phyloP scores from a whole-genome alignment of 371 early-diverging fungal genomes.

The Apophysomyces variabilis region DNA sequence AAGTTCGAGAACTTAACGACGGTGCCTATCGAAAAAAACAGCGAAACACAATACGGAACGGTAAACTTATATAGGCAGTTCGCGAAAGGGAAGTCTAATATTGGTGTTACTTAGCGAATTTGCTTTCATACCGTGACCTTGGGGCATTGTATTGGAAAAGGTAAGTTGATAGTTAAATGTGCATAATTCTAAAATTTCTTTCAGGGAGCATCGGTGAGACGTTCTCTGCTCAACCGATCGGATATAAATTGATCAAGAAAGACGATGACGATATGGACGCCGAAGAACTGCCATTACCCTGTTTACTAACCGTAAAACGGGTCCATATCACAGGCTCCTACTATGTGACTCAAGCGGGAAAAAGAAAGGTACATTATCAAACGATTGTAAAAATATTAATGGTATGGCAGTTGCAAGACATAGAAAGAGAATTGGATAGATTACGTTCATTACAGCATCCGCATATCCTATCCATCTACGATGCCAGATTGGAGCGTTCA shows the following conservation, averaged over 20 bases:
- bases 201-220: conserved; percentile 42
- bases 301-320: conserved; percentile 43
- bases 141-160: conserved; percentile 43
- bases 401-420: conserved; percentile 49
- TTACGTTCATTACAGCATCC: conserved; percentile 58
- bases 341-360: conserved; percentile 58
- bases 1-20: conserved; percentile 55
- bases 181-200: neutral
- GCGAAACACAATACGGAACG: conserved; percentile 30
- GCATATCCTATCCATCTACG: conserved; percentile 58
- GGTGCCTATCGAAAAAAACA: conserved; percentile 49
- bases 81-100: neutral
- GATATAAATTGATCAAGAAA: conserved; percentile 30
- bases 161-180: conserved; percentile 5
- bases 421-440: conserved; percentile 66
- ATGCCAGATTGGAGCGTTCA: conserved; percentile 56
- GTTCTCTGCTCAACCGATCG: conserved; percentile 44
- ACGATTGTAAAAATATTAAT: neutral
- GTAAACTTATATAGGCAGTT: neutral
- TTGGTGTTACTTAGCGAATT: conserved; percentile 23
- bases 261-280: conserved; percentile 24
- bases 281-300: conserved; percentile 26
- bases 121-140: conserved; percentile 48
- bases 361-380: conserved; percentile 35
- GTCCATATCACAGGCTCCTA: conserved; percentile 44